Conservation (phyloP, 257 asterid genomes). For the Ajuga chamaepitys region DNA sequence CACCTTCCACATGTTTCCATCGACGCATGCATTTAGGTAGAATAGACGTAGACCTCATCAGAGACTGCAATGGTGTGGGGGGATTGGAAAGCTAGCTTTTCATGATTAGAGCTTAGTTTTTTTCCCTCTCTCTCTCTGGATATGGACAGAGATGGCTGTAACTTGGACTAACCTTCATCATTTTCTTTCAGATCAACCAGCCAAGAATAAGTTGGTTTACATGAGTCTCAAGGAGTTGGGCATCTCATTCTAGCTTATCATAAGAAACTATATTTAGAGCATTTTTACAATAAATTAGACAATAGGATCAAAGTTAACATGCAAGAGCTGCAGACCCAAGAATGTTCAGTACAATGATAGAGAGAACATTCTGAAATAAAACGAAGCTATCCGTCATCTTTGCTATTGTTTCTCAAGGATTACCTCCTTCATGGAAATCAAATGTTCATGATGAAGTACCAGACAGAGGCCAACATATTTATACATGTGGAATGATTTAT, state of each 20-base stretch:
- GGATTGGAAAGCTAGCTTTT: background rate
- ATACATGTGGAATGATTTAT: background rate
- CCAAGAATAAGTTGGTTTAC: too few relatives aligned
- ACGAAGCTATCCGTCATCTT: background rate
- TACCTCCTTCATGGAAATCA: too few relatives aligned
- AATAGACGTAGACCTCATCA: too few relatives aligned
- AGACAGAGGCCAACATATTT: background rate
- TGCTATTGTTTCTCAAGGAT: background rate
- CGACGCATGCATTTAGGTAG: too few relatives aligned
- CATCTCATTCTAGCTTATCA: too few relatives aligned
- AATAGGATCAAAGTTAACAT: background rate
- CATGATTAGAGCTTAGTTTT: background rate
- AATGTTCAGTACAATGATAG: background rate
- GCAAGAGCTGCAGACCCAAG: background rate
- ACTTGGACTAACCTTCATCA: too few relatives aligned
- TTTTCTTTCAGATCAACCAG: too few relatives aligned
- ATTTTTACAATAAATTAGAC: background rate
- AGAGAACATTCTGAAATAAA: background rate
- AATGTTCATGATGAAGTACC: background rate
- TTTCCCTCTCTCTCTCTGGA: too few relatives aligned
- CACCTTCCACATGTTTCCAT: too few relatives aligned
- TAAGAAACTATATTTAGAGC: too few relatives aligned
- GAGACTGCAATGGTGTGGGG: background rate
- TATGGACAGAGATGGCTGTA: background rate
- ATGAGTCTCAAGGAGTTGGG: too few relatives aligned